phyloP scores from a whole-genome alignment of 768 basidiomycete genomes.

The Collybiopsis confluens region DNA sequence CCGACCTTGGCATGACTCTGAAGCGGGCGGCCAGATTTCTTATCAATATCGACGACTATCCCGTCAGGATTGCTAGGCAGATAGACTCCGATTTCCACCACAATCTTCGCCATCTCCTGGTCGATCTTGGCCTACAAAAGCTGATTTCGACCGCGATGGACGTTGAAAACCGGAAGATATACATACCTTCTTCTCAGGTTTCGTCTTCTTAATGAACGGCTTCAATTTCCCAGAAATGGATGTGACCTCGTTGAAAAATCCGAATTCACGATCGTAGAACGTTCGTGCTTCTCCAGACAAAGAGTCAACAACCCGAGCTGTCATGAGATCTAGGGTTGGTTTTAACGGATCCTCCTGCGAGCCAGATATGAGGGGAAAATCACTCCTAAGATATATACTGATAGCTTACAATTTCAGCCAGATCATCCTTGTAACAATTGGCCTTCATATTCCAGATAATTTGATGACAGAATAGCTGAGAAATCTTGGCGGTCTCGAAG shows the following conservation, averaged over 20 bases:
- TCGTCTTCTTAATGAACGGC: slow-evolving; percentile 91
- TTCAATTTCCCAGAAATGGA: slow-evolving; percentile 98
- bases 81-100: slow-evolving; percentile 93
- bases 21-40: slow-evolving; percentile 90
- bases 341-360: slow-evolving; percentile 91
- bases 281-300: slow-evolving; percentile 83
- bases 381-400: not conserved
- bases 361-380: not conserved
- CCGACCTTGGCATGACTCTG: slow-evolving; percentile 96
- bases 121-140: slow-evolving; percentile 86
- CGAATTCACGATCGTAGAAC: slow-evolving; percentile 94
- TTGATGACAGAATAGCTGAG: slow-evolving; percentile 97
- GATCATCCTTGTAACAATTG: slow-evolving; percentile 91
- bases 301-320: slow-evolving; percentile 69
- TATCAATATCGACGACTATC: slow-evolving; percentile 93
- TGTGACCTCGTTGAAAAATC: slow-evolving; percentile 93
- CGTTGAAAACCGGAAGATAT: not conserved
- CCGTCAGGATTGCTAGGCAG: slow-evolving; percentile 98
- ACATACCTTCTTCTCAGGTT: slow-evolving; percentile 90
- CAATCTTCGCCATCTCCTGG: slow-evolving; percentile 97
- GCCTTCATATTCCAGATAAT: slow-evolving; percentile 99
- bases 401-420: slow-evolving; percentile 68
- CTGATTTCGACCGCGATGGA: slow-evolving; percentile 9
- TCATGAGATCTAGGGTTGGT: slow-evolving; percentile 88
- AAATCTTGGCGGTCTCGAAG: slow-evolving; percentile 95